phyloP scores from a whole-genome alignment of 345 rosid species.

The Brassica incana region DNA sequence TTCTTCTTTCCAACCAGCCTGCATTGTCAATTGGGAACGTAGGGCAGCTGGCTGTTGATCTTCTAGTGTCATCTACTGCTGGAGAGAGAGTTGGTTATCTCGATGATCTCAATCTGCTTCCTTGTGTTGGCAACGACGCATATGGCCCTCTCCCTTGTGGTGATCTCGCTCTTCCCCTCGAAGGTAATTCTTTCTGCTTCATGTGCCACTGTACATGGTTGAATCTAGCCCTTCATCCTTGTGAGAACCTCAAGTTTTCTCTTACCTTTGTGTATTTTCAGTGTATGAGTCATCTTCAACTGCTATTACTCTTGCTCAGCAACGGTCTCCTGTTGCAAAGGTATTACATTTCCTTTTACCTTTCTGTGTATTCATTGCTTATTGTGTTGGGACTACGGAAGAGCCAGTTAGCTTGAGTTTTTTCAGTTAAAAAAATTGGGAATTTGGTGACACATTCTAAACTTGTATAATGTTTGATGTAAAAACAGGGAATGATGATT shows the following conservation, averaged over 20 bases:
- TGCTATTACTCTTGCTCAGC: conserved; percentile 61
- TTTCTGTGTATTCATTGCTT: background rate
- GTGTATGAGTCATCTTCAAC: conserved; percentile 62
- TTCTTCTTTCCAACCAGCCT: conserved; percentile 48
- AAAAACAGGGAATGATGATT: conserved; percentile 71
- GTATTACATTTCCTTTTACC: conserved; percentile 35
- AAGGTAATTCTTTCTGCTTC: conserved; percentile 42
- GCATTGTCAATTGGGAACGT: conserved; percentile 92
- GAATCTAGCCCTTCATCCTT: background rate
- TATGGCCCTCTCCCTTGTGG: conserved; percentile 70
- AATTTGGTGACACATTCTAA: background rate
- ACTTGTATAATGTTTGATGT: conserved; percentile 8
- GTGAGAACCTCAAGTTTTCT: background rate
- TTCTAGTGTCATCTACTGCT: conserved; percentile 65
- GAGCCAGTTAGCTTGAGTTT: background rate
- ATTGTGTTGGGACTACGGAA: conserved; percentile 9
- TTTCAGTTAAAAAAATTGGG: background rate
- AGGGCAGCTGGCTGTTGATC: conserved; percentile 87
- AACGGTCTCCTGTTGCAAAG: conserved; percentile 77
- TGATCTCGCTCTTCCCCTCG: conserved; percentile 78
- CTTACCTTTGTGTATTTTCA: conserved; percentile 12
- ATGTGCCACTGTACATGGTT: background rate
- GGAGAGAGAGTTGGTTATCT: conserved; percentile 78
- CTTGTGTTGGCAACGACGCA: conserved; percentile 90
- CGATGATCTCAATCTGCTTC: conserved; percentile 73